Evolutionary conservation across 1,139 yeast genomes (phyloP), one percentile per base, ranked within the genome.

Genomic region (Suhomyces bokatorum): DNA sequence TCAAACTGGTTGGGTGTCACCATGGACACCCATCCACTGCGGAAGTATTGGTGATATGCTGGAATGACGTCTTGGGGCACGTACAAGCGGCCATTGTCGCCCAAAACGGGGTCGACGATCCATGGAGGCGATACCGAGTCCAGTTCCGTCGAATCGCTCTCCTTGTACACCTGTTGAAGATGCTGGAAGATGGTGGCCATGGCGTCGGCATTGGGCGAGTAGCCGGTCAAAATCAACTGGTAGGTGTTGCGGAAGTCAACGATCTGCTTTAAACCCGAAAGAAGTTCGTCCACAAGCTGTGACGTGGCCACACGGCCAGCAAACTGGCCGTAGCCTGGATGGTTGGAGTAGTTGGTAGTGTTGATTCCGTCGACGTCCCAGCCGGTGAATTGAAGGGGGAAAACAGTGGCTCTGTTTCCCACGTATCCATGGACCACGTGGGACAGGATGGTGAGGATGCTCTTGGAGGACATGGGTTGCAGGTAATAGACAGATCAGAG

Each of bases 341-440:
- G 96, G 57, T 87, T 88, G 10, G 93, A 84, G 54, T 80, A 83
- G 55, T 86, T 84, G 20, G 88, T 93, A 2, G 95, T 85, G 60
- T 88, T 87, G 50, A 88, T 62, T 10, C 78, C 82, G 60, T 88
- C 96, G 11, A 87, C 95, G 55, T 89, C 87, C 95, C 96, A 89
- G 3, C 93, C 93, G 10, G 73, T 66, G 44, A 74, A 75, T 57
- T 88, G 96, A 11, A 88, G 65, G 0, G 96, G 95, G 61, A 88
- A 86, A 0, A 88, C 81, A 9, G 54, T 53, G n/a, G 59, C 57
- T 13, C 61, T 32, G 50, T 54, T 54, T 9, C 57, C 56, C 20
- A 54, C 54, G 44, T 57, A 51, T 3, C 97, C 96, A 58, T 88
- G 96, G 3, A 81, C 86, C 2, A 88, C 96, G 62, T 87, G 95